Evolutionary conservation across 2,329 filamentous ascomycete genomes (phyloP), one percentile per base, ranked within the genome.

Genomic region (Fusarium napiforme): DNA sequence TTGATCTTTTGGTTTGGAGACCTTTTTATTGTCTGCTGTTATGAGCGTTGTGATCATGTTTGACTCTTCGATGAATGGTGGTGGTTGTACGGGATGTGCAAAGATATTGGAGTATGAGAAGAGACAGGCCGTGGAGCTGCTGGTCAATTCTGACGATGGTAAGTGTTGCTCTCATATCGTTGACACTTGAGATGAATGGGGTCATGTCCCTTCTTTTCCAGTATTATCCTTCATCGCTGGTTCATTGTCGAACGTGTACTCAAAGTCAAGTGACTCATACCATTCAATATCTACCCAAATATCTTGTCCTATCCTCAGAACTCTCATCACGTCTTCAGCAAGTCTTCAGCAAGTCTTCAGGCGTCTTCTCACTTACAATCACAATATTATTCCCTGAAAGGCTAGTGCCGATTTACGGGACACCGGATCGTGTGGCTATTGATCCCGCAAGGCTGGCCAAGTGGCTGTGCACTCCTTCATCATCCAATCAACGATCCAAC

Each of bases 91-190:
- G 32, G 76, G 76, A 45, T 78, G 76, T 53, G 76, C 69, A 30
- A 72, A 78, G 68, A 78, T 78, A 40, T 47, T 52, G 39, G 64
- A 77, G 52, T 71, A 52, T 30, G 76, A 78, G 46, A 72, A 69
- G 47, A 47, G 56, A 4, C 42, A 67, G 14, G 47, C 60, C 26
- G 60, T 58, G 10, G 49, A 64, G 1, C n/a, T 57, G 63, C 19
- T 4, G 43, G 37, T 37, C 15, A 30, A 43, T 7, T 61, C 53
- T 5, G 67, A 67, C 32, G 56, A 61, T 34, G 62, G 71, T 72
- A 39, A 74, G 64, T 55, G 36, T 28, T 23, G 8, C 19, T 30
- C 57, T 57, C 42, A 12, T 50, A 39, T 21, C 21, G 12, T 56
- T 14, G 15, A 10, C 57, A 9, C 19, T 19, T 18, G 16, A 23